phyloP scores from a whole-genome alignment of 2,329 filamentous ascomycete species.

The Coniochaeta prunicola region DNA sequence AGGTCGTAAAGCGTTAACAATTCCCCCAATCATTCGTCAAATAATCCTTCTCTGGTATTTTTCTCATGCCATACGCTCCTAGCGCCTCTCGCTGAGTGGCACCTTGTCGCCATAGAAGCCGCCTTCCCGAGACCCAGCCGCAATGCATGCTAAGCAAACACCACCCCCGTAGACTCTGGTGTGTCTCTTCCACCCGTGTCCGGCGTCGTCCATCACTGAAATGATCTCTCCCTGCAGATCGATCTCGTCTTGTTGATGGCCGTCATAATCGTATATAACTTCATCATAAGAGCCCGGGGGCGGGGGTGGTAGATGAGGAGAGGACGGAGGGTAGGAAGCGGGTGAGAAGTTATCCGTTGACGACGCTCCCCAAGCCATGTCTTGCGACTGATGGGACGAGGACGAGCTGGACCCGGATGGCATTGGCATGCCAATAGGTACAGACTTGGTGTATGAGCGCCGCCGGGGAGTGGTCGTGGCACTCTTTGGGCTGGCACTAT shows the following conservation, averaged over 20 bases:
- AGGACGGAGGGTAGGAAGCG: constrained; percentile 42
- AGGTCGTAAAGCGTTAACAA: neutral
- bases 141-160: constrained; percentile 47
- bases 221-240: constrained; percentile 44
- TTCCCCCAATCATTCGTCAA: neutral
- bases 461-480: constrained; percentile 7
- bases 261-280: constrained; percentile 17
- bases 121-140: constrained; percentile 33
- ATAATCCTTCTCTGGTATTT: neutral
- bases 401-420: constrained; percentile 7
- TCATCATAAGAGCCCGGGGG: constrained; percentile 25
- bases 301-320: constrained; percentile 39
- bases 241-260: constrained; percentile 24
- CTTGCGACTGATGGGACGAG: constrained; percentile 6
- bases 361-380: constrained; percentile 2
- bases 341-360: constrained; percentile 28
- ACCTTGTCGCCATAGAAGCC: constrained; percentile 49
- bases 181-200: constrained; percentile 48
- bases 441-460: constrained; percentile 14
- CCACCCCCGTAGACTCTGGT: constrained; percentile 54
- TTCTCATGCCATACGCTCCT: neutral
- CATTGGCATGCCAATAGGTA: constrained; percentile 14
- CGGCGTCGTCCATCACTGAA: constrained; percentile 37
- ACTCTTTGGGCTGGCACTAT: constrained; percentile 10
- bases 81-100: constrained; percentile 41